Percentiles rank a stretch among this genome's conserved stretches.
Evolutionary conservation across 179 eudicot species (phyloP).

Genomic region (Silene noctiflora): DNA sequence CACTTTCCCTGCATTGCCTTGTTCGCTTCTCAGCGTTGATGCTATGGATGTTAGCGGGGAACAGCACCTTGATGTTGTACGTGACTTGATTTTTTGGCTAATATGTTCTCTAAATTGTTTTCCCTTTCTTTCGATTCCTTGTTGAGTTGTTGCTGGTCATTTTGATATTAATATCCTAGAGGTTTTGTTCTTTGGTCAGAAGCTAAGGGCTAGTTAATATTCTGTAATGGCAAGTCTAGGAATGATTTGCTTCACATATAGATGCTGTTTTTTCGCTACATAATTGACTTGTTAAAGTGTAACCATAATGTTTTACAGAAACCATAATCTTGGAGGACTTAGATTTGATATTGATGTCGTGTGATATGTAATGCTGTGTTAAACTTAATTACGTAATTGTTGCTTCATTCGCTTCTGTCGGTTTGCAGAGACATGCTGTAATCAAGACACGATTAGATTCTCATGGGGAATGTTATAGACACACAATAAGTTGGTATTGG

Average conservation of each 20-base stretch:
- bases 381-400: neutral
- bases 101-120: too few species aligned
- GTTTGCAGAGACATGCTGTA: conserved; percentile 43
- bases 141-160: neutral
- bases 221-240: neutral
- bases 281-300: too few species aligned
- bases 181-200: neutral
- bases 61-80: conserved; percentile 59
- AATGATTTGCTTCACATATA: too few species aligned
- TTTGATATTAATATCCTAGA: neutral
- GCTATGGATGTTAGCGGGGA: conserved; percentile 98
- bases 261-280: too few species aligned
- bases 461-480: conserved; percentile 79
- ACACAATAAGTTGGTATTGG: conserved; percentile 66
- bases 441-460: conserved; percentile 71
- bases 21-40: conserved; percentile 85
- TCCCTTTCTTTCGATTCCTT: too few species aligned
- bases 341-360: neutral
- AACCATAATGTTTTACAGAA: too few species aligned
- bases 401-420: neutral
- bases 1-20: too few species aligned
- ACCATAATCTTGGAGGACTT: neutral
- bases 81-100: too few species aligned
- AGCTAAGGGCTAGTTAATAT: neutral
- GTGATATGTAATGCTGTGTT: neutral